These are phyloP conservation scores for Aspergillus jensenii DNA, from an alignment of 2,329 filamentous ascomycete species.

Conservation along the genomic window DNA sequence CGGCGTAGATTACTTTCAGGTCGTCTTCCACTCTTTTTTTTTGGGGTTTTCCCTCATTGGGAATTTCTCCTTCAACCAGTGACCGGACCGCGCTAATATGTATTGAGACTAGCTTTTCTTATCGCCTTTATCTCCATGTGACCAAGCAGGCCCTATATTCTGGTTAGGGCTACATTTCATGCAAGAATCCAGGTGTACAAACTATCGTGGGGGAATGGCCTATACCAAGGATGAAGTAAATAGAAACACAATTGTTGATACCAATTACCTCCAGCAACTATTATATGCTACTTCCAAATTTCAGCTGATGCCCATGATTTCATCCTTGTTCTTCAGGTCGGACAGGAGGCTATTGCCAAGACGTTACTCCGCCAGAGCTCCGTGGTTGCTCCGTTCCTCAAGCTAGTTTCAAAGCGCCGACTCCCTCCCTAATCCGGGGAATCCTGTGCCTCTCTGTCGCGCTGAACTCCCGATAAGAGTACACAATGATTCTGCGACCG, in stretches of 20 bases:
- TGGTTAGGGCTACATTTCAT: conserved; percentile 24
- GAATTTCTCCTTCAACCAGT: conserved; percentile 27
- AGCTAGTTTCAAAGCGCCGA: not conserved
- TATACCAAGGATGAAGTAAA: not conserved
- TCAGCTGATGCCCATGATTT: not conserved
- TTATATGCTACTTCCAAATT: not conserved
- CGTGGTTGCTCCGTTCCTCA: not conserved
- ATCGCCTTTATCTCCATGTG: conserved; percentile 24
- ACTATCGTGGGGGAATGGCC: not conserved
- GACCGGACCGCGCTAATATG: conserved; percentile 17
- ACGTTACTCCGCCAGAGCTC: conserved; percentile 16
- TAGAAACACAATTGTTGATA: not conserved
- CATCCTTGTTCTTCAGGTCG: not conserved
- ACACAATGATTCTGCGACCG: conserved; percentile 29
- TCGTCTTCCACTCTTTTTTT: conserved; percentile 25
- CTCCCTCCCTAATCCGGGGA: not conserved
- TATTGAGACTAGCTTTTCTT: not conserved
- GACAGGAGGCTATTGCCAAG: not conserved
- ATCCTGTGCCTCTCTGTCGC: not conserved
- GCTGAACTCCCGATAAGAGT: conserved; percentile 8
- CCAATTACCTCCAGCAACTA: not conserved
- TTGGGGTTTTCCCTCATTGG: conserved; percentile 24
- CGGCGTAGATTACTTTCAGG: conserved; percentile 13
- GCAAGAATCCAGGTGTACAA: conserved; percentile 1
- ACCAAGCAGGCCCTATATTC: conserved; percentile 13